phyloP scores from a whole-genome alignment of 2,329 filamentous ascomycete genomes.

The Diaporthe australafricana region DNA sequence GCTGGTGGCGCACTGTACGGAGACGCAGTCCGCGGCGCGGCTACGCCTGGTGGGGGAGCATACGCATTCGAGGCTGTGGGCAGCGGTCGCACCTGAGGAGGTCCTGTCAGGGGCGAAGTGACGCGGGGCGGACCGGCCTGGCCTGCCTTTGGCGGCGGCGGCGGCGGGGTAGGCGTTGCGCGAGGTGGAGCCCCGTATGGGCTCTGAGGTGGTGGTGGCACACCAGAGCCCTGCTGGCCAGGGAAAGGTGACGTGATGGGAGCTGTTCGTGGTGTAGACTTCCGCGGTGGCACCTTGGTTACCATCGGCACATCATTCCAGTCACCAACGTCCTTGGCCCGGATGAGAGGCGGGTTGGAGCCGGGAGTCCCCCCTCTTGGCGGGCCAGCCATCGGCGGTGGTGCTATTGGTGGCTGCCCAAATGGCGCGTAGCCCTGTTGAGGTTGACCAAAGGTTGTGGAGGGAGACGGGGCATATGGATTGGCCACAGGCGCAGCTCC shows the following conservation, averaged over 20 bases:
- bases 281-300: constrained; percentile 78
- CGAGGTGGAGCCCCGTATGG: constrained; percentile 67
- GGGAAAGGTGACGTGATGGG: constrained; percentile 82
- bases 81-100: constrained; percentile 63
- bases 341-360: constrained; percentile 74
- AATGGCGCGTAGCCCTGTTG: constrained; percentile 46
- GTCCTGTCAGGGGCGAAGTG: constrained; percentile 75
- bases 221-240: constrained; percentile 63
- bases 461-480: constrained; percentile 50
- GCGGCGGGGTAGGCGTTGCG: constrained; percentile 77
- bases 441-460: constrained; percentile 39
- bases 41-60: constrained; percentile 65
- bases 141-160: constrained; percentile 83
- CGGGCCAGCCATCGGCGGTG: constrained; percentile 45
- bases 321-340: constrained; percentile 77
- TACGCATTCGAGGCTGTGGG: constrained; percentile 73
- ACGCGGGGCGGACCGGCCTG: constrained; percentile 73
- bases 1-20: constrained; percentile 87
- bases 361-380: constrained; percentile 63
- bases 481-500: constrained; percentile 43
- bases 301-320: constrained; percentile 98
- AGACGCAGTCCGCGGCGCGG: constrained; percentile 78
- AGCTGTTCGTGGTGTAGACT: constrained; percentile 77
- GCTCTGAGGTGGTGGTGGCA: constrained; percentile 66
- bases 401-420: constrained; percentile 45